Evolutionary conservation across 495 filamentous ascomycete genomes (phyloP), one percentile per base, ranked within the genome.

Genomic region (Daldinia grandis): DNA sequence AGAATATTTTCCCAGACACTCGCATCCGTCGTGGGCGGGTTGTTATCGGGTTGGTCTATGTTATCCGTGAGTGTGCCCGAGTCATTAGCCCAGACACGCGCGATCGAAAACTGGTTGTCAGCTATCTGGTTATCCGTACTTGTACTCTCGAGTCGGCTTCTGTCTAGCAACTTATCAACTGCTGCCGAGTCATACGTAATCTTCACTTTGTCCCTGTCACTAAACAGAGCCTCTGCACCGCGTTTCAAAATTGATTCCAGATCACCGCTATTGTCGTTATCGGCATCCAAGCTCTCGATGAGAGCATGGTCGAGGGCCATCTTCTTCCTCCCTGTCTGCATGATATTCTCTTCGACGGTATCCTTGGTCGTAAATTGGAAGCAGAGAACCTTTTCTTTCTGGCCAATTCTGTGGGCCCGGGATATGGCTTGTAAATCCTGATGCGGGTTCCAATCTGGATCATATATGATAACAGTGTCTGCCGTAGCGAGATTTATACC

Each of bases 361-460:
- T 90, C 87, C 12, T 94, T 89, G 3, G 95, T 98, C 81, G 96
- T 93, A 0, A 99, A 80, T 74, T 98, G 94, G 76, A 97, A 97
- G 51, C 96, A 94, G 6, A 98, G 83, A 4, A 99, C 95, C 67
- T 95, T 97, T 71, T 97, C 95, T 74, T 92, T 91, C 77, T 99
- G 95, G 0, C 95, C 95, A 60, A 99, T 98, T 31, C 95, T 89
- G 78, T 99, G 95, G 24, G 95, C 96, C 66, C 95, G 90, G 7
- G 93, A 97, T 5, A 98, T 81, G 0, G 95, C 95, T 78, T 99
- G 95, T 68, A 98, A 93, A 74, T 99, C 95, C 77, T 98, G 95
- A 72, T 98, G 95, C 0, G 95, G 95, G 70, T 99, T 99, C 82
- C 97, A 98, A 74, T 99, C 95, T 0, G 95, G 96, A 74, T 99